Evolutionary conservation across 805 yeast genomes (phyloP).

Genomic region (Kodamaea hsintzibuensis): DNA sequence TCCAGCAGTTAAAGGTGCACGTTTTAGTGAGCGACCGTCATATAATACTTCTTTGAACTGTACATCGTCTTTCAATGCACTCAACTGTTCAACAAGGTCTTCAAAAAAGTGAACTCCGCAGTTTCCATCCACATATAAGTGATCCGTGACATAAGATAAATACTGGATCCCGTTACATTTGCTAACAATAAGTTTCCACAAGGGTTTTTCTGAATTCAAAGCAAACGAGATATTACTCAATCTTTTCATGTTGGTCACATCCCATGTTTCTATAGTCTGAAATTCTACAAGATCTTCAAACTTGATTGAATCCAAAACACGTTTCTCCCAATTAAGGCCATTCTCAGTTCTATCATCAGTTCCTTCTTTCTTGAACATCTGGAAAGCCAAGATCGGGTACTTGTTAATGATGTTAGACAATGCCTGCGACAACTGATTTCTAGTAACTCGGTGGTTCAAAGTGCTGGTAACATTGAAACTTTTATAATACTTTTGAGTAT

Average conservation of each 20-base stretch:
- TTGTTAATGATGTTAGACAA: not conserved
- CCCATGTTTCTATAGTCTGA: not conserved
- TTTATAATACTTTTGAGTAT: not conserved
- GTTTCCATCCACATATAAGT: conserved; percentile 3
- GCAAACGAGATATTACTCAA: not conserved
- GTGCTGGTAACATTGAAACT: conserved; percentile 4
- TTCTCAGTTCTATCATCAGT: not conserved
- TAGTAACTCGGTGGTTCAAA: not conserved
- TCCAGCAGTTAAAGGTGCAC: not conserved
- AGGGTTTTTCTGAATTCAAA: not conserved
- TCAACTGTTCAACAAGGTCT: not conserved
- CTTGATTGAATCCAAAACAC: not conserved
- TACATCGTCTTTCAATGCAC: not conserved
- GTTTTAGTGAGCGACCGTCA: not conserved
- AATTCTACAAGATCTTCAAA: conserved; percentile 6
- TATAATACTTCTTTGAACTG: not conserved
- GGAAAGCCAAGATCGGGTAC: conserved; percentile 5
- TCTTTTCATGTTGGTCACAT: not conserved
- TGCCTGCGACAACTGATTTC: not conserved
- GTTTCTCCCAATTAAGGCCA: conserved; percentile 3
- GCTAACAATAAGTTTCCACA: conserved; percentile 5
- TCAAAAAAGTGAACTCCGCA: not conserved
- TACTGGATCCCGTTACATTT: not conserved
- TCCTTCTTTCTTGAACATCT: conserved; percentile 1
- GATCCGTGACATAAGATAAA: conserved; percentile 3